Base-by-base conservation (phyloP, 176 grass and related monocot species). In the Metroxylon sagu region DNA sequence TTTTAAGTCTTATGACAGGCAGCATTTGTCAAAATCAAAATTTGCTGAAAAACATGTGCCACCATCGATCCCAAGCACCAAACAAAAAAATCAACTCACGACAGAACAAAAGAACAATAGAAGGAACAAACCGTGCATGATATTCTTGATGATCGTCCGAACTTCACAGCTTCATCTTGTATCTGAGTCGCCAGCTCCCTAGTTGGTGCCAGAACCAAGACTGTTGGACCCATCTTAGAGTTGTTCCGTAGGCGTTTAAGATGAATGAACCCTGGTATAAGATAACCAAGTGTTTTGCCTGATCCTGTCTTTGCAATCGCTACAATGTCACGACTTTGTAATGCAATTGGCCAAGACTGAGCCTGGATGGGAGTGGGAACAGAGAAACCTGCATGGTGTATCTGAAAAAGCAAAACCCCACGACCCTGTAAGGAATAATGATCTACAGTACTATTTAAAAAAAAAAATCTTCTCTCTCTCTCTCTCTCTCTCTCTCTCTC, bases 111-210 rank as follows among this genome's bases (percentile, higher is more conserved):
- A 55, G 15, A 62, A 53, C 21, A 17, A 59, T 21, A 67, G 27
- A 57, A 66, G 50, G 27, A 78, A 81, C 77, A 53, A 73, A 98
- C 93, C 84, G 87, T 98, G 74, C 81, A 88, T 56, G 88, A 84
- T 62, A 98, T 92, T 75, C 77, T 87, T 25, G 87, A 82, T 54
- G 87, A 98, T 83, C 84, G 81, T 23, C 84, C 76, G 67, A 98
- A 98, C 70, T 98, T 98, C 19, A 83, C 76, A 56, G 85, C 93
- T 79, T 98, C 93, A 60, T 90, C 87, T 68, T 85, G 59, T 71
- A 98, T 98, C 56, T 98, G 93, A n/a, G 87, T 98, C 76, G 87
- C 87, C 29, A 98, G 75, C 71, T 98, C 93, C 74, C 93, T 98
- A 54, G 93, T 98, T 43, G 93, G 93, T 67, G 93, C 93, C 65